These are phyloP conservation scores for Lichenothelia convexa DNA, from an alignment of 495 filamentous ascomycete species.

Conservation along the genomic window DNA sequence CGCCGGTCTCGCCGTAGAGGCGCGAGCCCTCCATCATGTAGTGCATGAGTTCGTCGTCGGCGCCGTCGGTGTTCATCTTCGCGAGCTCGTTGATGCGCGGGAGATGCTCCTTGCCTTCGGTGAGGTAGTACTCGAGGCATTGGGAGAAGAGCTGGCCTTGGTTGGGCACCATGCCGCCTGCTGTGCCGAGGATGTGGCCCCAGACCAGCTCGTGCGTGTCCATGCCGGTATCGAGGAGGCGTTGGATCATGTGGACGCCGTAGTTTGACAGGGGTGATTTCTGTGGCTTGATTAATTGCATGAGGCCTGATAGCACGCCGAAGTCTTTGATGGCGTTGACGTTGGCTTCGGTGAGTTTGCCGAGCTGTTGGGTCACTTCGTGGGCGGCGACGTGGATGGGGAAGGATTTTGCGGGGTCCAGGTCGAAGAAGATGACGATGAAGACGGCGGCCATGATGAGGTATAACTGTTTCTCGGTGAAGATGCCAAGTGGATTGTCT, in stretches of 20 bases:
- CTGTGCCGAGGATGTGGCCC: constrained; percentile 23
- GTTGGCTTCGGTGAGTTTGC: constrained; percentile 16
- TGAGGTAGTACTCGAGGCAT: constrained; percentile 25
- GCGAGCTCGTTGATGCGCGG: constrained; percentile 30
- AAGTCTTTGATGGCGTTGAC: constrained; percentile 10
- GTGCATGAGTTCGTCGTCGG: constrained; percentile 20
- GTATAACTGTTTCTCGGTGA: constrained; percentile 42
- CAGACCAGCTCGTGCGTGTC: constrained; percentile 17
- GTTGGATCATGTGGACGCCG: constrained; percentile 18
- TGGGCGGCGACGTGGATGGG: constrained; percentile 35
- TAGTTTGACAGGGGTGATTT: constrained; percentile 14
- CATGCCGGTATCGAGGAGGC: constrained; percentile 12
- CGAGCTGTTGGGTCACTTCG: constrained; percentile 14
- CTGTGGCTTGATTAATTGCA: constrained; percentile 13
- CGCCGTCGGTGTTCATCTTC: constrained; percentile 17
- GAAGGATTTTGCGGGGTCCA: constrained; percentile 46
- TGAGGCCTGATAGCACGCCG: constrained; percentile 11
- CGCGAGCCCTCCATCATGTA: constrained; percentile 21
- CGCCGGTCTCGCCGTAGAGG: constrained; percentile 19
- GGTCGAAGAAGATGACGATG: constrained; percentile 45
- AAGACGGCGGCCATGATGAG: constrained; percentile 38
- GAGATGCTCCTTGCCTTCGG: constrained; percentile 29
- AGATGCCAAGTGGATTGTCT: constrained; percentile 36
- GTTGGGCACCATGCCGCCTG: constrained; percentile 26
- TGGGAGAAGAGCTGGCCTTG: constrained; percentile 21